Conservation (phyloP, 2,329 filamentous ascomycete genomes). For the Shiraia sp. region DNA sequence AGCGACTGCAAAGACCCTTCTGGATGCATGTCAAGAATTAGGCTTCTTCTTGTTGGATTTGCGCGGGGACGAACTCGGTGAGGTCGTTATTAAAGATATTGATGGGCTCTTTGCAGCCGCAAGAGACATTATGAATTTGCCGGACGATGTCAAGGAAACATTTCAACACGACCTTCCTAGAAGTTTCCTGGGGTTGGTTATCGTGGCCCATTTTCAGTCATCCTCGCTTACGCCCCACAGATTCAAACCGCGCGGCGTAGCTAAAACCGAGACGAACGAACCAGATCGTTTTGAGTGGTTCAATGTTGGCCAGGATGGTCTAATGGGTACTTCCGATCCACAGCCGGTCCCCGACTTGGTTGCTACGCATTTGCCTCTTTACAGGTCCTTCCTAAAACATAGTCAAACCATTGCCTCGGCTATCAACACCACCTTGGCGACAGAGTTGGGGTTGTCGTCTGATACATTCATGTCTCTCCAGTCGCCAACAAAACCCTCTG, state of each 20-base stretch:
- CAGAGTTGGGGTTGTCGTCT: neutral
- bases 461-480: conserved; percentile 2
- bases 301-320: conserved; percentile 3
- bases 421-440: conserved; percentile 2
- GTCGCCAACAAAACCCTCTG: neutral
- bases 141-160: conserved; percentile 1
- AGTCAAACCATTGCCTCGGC: neutral
- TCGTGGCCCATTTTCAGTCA: neutral
- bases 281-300: conserved; percentile 7
- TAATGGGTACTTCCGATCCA: neutral
- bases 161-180: conserved; percentile 1
- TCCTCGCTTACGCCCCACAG: neutral
- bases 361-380: conserved; percentile 1
- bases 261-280: conserved; percentile 6
- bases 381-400: conserved; percentile 4
- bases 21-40: neutral
- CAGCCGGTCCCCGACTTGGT: neutral
- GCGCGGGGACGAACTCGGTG: conserved; percentile 1
- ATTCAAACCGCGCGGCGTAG: conserved; percentile 2
- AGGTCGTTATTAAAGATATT: neutral
- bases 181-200: conserved; percentile 3
- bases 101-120: conserved; percentile 1
- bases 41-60: conserved; percentile 7
- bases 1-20: neutral
- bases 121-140: conserved; percentile 6